Base-by-base conservation (phyloP, 805 yeast genomes). In the Candida maesae region DNA sequence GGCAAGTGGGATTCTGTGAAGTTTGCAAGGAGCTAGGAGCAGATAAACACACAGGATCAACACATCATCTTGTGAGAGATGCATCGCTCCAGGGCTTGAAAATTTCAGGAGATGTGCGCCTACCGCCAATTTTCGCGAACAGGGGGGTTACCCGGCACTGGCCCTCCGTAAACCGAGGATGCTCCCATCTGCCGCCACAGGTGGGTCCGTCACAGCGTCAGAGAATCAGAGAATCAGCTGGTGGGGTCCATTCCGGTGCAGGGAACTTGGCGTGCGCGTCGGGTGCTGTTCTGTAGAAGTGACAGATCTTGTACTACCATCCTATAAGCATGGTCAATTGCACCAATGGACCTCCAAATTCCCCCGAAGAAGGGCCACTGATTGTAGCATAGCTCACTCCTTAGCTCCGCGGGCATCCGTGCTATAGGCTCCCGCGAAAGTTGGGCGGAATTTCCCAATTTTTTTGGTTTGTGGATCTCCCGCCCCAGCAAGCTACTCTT, bases 401-500 rank as follows among this genome's bases (percentile, higher is more conserved):
- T n/a, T n/a, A n/a, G n/a, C n/a, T n/a, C n/a, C n/a, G n/a, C 17
- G 14, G 32, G 14, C 17, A 28, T 14, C 32, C 24, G 24, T 10
- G 7, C 24, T 21, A 7, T 10, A 21, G 10, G 15, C 33, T 21
- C 24, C 38, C 42, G 39, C 39, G 39, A 35, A 40, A 30, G 33
- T 19, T 36, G 24, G 33, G 38, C n/a, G n/a, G n/a, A n/a, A 36
- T 32, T 41, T 38, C 28, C 45, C 38, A 30, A 24, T 12, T 7
- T 37, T 41, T 41, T 41, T 41, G 33, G 35, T 41, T 41, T 41
- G 45, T 41, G 45, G 36, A 37, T 23, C 39, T 35, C 38, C 32
- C n/a, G n/a, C n/a, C 18, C 21, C 44, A 41, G 44, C 44, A 41
- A 41, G 38, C 44, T 35, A 36, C 26, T 5, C 11, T 26, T 17